Conservation (phyloP, 805 yeast genomes). For the Starmerella floris region DNA sequence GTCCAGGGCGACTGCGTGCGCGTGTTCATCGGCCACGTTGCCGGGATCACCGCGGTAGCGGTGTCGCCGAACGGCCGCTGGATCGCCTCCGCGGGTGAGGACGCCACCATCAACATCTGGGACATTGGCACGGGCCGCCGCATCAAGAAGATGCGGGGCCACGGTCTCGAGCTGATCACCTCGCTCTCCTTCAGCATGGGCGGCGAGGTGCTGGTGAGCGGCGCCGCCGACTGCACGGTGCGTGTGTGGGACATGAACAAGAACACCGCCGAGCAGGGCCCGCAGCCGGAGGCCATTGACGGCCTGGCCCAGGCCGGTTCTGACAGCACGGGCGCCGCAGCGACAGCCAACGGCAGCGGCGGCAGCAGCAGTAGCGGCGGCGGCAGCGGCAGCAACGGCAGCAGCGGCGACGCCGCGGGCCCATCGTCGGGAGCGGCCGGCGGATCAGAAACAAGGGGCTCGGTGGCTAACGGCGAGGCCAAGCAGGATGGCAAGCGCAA, state of each 20-base stretch:
- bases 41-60: slow-evolving; percentile 72
- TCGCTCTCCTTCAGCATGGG: slow-evolving; percentile 75
- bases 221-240: slow-evolving; percentile 84
- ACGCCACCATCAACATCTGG: slow-evolving; percentile 78
- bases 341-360: neutral
- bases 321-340: neutral
- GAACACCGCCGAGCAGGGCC: slow-evolving; percentile 67
- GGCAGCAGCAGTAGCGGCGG: neutral
- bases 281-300: slow-evolving; percentile 61
- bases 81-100: slow-evolving; percentile 92
- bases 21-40: slow-evolving; percentile 81
- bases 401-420: neutral
- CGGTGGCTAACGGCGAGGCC: slow-evolving; percentile 24
- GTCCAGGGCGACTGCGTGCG: slow-evolving; percentile 79
- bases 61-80: slow-evolving; percentile 96
- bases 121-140: slow-evolving; percentile 86
- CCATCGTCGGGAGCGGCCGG: neutral
- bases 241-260: slow-evolving; percentile 92
- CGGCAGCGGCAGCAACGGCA: neutral
- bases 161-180: slow-evolving; percentile 74
- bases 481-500: slow-evolving; percentile 29
- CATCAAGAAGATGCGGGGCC: slow-evolving; percentile 86
- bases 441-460: neutral
- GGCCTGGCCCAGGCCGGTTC: slow-evolving; percentile 7
- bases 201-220: slow-evolving; percentile 78